Conservation (phyloP, 306 rosid species). For the Ormosia semicastrata region DNA sequence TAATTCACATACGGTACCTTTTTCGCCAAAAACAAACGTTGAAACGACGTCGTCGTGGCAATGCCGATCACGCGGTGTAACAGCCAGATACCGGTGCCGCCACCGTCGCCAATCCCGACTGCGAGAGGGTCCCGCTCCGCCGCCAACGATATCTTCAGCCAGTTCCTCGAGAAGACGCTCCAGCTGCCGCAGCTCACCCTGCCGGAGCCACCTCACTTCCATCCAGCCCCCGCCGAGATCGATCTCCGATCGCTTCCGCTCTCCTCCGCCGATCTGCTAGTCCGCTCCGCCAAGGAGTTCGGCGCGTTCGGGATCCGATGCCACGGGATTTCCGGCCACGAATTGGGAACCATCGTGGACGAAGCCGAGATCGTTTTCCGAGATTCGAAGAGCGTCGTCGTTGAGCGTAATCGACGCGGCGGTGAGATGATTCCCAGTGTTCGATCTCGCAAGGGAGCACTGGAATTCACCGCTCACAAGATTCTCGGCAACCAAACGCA, state of each 20-base stretch:
- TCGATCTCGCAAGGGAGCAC: slow-evolving; percentile 23
- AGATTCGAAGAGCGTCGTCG: slow-evolving; percentile 13
- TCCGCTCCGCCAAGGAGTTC: slow-evolving; percentile 43
- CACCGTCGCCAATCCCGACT: slow-evolving; percentile 82
- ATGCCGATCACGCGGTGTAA: slow-evolving; percentile 41
- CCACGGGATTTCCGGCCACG: slow-evolving; percentile 57
- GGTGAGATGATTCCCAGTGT: slow-evolving; percentile 51
- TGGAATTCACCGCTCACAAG: slow-evolving; percentile 26
- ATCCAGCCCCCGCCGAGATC: slow-evolving; percentile 38
- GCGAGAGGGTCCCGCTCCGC: slow-evolving; percentile 73
- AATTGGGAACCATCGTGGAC: slow-evolving; percentile 37
- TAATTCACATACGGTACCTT: neutral
- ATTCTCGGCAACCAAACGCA: slow-evolving; percentile 18
- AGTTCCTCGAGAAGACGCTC: slow-evolving; percentile 51
- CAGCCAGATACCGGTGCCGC: slow-evolving; percentile 38
- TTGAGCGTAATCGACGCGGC: neutral
- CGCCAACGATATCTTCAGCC: slow-evolving; percentile 48
- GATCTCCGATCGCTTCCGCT: slow-evolving; percentile 45
- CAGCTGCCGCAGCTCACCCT: slow-evolving; percentile 52
- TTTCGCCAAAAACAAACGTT: neutral
- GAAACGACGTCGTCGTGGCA: slow-evolving; percentile 16
- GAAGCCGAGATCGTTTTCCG: slow-evolving; percentile 39
- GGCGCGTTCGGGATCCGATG: slow-evolving; percentile 60
- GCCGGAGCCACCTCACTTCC: slow-evolving; percentile 35
- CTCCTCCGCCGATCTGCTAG: slow-evolving; percentile 24